Evolutionary conservation across 768 basidiomycete species (phyloP).

Genomic region (Pulveroboletus frians): DNA sequence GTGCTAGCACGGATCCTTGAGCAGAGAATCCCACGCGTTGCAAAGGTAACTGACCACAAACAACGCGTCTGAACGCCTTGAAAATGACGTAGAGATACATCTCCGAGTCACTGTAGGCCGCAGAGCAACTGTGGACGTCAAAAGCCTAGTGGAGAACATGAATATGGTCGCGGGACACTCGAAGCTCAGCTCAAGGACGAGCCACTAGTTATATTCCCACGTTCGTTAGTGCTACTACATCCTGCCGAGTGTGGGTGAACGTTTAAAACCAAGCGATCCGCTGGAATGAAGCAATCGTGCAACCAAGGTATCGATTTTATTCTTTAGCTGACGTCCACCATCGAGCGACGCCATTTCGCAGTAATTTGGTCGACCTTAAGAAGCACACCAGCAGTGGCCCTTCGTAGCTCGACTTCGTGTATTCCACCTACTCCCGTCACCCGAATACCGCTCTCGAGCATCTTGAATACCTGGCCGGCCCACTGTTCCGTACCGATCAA

Average conservation of each 20-base stretch:
- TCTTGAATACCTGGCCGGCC: constrained; percentile 63
- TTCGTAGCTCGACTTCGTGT: constrained; percentile 55
- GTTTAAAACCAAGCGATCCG: not conserved
- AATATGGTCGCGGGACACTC: not conserved
- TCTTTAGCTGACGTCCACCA: constrained; percentile 41
- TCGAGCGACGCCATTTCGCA: constrained; percentile 61
- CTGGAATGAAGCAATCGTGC: not conserved
- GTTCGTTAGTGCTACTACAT: too few relatives aligned
- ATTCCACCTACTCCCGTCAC: constrained; percentile 62
- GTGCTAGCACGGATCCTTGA: constrained; percentile 52
- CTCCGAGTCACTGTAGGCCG: constrained; percentile 20
- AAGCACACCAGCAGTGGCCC: constrained; percentile 74
- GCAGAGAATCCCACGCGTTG: constrained; percentile 6
- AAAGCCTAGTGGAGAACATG: constrained; percentile 23
- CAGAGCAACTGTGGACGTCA: constrained; percentile 9
- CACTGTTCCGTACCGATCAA: constrained; percentile 75
- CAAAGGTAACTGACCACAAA: constrained; percentile 63
- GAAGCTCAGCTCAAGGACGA: too few relatives aligned
- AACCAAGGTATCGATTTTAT: not conserved
- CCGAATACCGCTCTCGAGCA: constrained; percentile 59
- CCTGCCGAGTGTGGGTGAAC: too few relatives aligned
- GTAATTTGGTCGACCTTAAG: constrained; percentile 73
- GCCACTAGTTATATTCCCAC: too few relatives aligned
- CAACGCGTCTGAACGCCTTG: constrained; percentile 72
- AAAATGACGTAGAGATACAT: constrained; percentile 34